A percentile compares a stretch with the other conserved stretches of the same genome.
These are phyloP conservation scores for Quercus robur DNA, from an alignment of 306 rosid genomes.

Conservation along the genomic window DNA sequence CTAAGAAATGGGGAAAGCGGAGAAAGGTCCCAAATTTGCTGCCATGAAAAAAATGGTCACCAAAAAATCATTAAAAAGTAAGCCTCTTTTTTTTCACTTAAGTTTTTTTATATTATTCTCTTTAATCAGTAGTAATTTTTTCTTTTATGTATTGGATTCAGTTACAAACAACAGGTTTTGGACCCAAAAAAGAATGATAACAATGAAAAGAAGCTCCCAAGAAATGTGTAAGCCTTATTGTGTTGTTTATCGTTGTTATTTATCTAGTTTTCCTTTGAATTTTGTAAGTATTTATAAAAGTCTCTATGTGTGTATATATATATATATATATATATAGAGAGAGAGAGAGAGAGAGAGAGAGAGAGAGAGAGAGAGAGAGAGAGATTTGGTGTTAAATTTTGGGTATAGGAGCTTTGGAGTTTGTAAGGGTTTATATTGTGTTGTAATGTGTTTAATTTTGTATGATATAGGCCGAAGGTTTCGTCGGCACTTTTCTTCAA, in stretches of 20 bases:
- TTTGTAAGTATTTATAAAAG: not conserved
- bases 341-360: too few relatives aligned
- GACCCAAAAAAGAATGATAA: conserved; percentile 73
- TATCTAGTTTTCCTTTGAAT: not conserved
- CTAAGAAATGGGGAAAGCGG: conserved; percentile 65
- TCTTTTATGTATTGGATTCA: conserved; percentile 23
- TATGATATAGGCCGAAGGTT: conserved; percentile 54
- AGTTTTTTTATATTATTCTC: not conserved
- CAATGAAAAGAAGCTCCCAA: conserved; percentile 57
- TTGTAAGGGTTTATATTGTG: not conserved
- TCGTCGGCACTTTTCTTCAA: conserved; percentile 79
- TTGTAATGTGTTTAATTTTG: conserved; percentile 16
- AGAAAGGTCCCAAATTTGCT: conserved; percentile 82
- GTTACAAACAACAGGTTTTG: conserved; percentile 74
- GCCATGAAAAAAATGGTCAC: conserved; percentile 74
- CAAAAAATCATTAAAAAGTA: conserved; percentile 70
- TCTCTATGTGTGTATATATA: too few relatives aligned
- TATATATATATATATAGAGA: too few relatives aligned
- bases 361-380: too few relatives aligned
- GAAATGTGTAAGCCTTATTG: conserved; percentile 59
- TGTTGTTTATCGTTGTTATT: not conserved
- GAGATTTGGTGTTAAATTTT: too few relatives aligned
- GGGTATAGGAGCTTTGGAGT: too few relatives aligned
- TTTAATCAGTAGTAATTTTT: too few relatives aligned
- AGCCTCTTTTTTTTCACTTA: not conserved